Evolutionary conservation across 2,329 filamentous ascomycete genomes (phyloP), one percentile per base, ranked within the genome.

Genomic region (Colletotrichum limetticola): DNA sequence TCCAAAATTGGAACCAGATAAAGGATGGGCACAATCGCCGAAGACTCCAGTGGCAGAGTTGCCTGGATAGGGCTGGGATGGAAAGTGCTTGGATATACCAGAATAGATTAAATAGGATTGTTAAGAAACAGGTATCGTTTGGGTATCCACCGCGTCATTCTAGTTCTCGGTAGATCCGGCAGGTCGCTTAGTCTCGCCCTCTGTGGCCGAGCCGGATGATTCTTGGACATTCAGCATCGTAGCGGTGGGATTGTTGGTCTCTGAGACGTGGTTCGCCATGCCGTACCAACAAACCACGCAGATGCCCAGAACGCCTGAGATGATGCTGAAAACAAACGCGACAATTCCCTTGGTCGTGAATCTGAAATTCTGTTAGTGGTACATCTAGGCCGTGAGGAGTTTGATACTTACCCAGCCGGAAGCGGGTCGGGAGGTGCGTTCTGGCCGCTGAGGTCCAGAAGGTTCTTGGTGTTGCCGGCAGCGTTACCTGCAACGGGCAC

Each of bases 291-390:
- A 87, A 68, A 97, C 91, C 12, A 91, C 89, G 0, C 83, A 86
- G 77, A 95, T 86, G 8, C 94, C 94, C 6, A 94, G 76, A 61
- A 95, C 84, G 2, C 93, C 94, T 22, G 88, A 88, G 3, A 95
- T 75, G 75, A 88, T 89, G 78, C 92, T 94, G 78, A 96, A 94
- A 2, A 92, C 91, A 76, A 97, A 82, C 12, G 94, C 94, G 1
- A 95, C 88, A 56, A 93, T 93, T 8, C 94, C 94, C 46, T 87
- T 87, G 0, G 91, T 81, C 0, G 92, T 94, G 80, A 95, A 95
- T 0, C 87, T 87, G 32, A 19, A 28, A 19, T 28, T 11, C 16
- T 42, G 35, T 14, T n/a, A 35, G 19, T 35, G 49, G 24, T 12
- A 16, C 12, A 9, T 2, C 30, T 7, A 19, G 14, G 16, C 37